Conservation (phyloP, 1,139 yeast species). For the Geotrichum histeridarum region DNA sequence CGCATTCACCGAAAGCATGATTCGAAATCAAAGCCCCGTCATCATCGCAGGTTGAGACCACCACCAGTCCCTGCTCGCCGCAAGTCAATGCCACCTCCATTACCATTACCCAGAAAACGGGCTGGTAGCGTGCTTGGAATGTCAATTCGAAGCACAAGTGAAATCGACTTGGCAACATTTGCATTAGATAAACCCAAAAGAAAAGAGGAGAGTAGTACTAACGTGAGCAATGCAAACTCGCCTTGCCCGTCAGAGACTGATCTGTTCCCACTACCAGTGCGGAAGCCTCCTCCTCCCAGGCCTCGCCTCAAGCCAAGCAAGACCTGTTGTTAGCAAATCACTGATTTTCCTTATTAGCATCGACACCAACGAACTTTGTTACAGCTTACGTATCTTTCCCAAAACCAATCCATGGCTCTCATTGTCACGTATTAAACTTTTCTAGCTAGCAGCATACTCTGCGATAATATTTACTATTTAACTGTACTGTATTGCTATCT, state of each 20-base stretch:
- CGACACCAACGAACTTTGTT: too few species aligned
- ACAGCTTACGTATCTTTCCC: too few species aligned
- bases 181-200: neutral
- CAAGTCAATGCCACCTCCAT: neutral
- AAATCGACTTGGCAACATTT: slow-evolving; percentile 12
- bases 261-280: neutral
- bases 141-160: slow-evolving; percentile 18
- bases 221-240: neutral
- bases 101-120: neutral
- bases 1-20: too few species aligned
- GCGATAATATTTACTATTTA: too few species aligned
- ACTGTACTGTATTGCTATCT: neutral
- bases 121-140: neutral
- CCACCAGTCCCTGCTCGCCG: neutral
- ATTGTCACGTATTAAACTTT: too few species aligned
- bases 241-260: neutral
- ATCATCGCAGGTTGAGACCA: neutral
- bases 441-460: too few species aligned
- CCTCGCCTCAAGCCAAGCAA: slow-evolving; percentile 3
- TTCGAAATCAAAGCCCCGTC: too few species aligned
- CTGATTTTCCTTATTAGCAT: neutral
- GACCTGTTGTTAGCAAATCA: neutral
- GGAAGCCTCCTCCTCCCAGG: slow-evolving; percentile 15
- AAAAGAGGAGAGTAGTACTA: neutral
- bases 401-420: too few species aligned